These are phyloP conservation scores for Phialocephala sp. DNA, from an alignment of 2,329 filamentous ascomycete species.

Conservation along the genomic window DNA sequence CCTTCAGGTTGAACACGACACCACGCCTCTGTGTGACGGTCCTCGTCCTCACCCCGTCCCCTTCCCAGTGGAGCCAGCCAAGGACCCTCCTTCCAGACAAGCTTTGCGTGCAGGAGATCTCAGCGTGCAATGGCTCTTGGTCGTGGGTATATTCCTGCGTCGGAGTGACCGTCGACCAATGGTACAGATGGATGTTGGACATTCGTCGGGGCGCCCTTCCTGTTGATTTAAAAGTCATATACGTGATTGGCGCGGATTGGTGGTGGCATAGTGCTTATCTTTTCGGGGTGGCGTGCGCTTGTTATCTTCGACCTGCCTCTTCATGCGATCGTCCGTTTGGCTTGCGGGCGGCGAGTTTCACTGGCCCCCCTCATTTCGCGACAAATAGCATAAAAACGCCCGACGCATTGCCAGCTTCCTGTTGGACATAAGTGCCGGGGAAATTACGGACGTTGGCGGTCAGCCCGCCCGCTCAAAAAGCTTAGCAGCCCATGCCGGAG, in stretches of 20 bases:
- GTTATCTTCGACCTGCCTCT: neutral
- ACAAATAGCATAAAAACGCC: neutral
- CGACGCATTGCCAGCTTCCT: neutral
- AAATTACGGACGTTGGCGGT: neutral
- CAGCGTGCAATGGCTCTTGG: neutral
- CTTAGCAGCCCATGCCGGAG: neutral
- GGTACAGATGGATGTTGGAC: neutral
- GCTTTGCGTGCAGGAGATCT: slow-evolving; percentile 5
- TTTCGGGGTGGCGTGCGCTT: neutral
- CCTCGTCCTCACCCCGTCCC: neutral
- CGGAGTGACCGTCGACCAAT: neutral
- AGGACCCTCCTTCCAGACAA: neutral
- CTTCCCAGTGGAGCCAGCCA: neutral
- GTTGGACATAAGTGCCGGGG: neutral
- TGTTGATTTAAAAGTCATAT: no score
- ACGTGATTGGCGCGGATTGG: neutral
- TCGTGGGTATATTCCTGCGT: neutral
- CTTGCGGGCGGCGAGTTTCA: neutral
- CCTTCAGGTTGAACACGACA: no score
- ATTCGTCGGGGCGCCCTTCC: neutral
- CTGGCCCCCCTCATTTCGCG: neutral
- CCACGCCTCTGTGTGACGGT: neutral
- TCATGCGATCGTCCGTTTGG: slow-evolving; percentile 4
- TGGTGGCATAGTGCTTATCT: neutral
- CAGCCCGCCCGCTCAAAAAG: neutral